Percentiles rank a stretch among this genome's conserved stretches.
These are phyloP conservation scores for Chiua virens DNA, from an alignment of 768 basidiomycete genomes.

Conservation along the genomic window DNA sequence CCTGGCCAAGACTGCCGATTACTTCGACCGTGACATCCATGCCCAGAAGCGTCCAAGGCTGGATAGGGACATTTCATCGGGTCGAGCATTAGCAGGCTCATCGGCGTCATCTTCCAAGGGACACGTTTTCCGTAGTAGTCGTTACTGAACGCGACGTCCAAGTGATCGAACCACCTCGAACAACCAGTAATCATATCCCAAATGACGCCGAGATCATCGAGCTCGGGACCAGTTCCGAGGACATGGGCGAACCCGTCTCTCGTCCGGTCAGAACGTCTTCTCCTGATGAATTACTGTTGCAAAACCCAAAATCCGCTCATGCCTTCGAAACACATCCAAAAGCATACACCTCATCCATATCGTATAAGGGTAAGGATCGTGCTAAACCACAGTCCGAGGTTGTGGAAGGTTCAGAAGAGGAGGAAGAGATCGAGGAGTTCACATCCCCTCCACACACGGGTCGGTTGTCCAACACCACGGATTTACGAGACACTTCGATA, in stretches of 20 bases:
- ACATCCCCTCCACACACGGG: conserved; percentile 1
- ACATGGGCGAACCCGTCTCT: conserved; percentile 23
- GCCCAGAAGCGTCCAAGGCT: conserved; percentile 24
- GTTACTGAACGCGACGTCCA: conserved; percentile 25
- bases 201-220: conserved; percentile 23
- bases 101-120: conserved; percentile 1
- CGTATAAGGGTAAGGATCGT: conserved; percentile 26
- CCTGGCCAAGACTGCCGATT: conserved; percentile 8
- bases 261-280: conserved; percentile 15
- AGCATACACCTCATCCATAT: neutral
- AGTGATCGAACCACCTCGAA: conserved; percentile 5
- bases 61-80: conserved; percentile 1
- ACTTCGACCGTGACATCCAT: neutral
- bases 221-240: conserved; percentile 18
- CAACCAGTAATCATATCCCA: neutral
- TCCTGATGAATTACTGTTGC: conserved; percentile 22
- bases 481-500: conserved; percentile 8
- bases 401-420: conserved; percentile 26
- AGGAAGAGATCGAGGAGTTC: conserved; percentile 22
- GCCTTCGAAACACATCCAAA: conserved; percentile 24
- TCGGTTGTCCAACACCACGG: neutral
- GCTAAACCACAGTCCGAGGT: conserved; percentile 10
- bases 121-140: neutral
- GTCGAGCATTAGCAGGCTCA: neutral
- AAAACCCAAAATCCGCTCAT: conserved; percentile 1